Percentiles rank a stretch among this genome's conserved stretches.
Evolutionary conservation across 768 basidiomycete genomes (phyloP).

Genomic region (Termitomyces titanicus): DNA sequence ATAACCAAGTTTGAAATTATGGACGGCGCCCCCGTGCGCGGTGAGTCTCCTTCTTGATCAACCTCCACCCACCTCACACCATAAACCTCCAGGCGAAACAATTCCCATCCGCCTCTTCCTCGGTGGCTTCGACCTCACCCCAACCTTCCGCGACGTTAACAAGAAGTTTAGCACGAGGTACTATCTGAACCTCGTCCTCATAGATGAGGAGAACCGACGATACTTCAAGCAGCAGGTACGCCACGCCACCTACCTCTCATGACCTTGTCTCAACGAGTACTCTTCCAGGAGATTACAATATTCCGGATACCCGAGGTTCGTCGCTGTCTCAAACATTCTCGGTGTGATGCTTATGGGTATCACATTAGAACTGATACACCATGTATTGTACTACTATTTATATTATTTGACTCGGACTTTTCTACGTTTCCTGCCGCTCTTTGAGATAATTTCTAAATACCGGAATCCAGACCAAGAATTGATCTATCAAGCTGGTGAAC

Average conservation of each 20-base stretch:
- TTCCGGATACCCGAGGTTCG: slow-evolving; percentile 21
- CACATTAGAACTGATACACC: slow-evolving; percentile 7
- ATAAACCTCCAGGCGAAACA: slow-evolving; percentile 69
- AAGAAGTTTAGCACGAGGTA: slow-evolving; percentile 98
- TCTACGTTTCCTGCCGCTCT: too few species aligned
- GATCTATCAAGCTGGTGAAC: too few species aligned
- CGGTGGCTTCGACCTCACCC: slow-evolving; percentile 96
- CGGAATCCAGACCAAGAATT: too few species aligned
- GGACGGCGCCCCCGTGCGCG: slow-evolving; percentile 97
- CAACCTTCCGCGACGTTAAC: slow-evolving; percentile 98
- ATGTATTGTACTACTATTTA: slow-evolving; percentile 12
- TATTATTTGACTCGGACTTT: slow-evolving; percentile 2
- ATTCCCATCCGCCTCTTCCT: slow-evolving; percentile 98
- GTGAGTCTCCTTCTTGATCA: slow-evolving; percentile 33
- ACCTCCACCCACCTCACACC: background rate
- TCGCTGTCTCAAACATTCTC: background rate
- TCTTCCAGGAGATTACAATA: slow-evolving; percentile 16
- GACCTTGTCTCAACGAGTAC: background rate
- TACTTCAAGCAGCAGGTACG: slow-evolving; percentile 95
- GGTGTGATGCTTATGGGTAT: background rate
- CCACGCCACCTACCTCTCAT: background rate
- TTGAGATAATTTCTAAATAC: too few species aligned
- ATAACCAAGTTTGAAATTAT: slow-evolving; percentile 99
- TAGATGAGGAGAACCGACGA: slow-evolving; percentile 96
- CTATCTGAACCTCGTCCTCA: slow-evolving; percentile 94